Base-by-base conservation (phyloP, 805 yeast species). In the Spathaspora boniae region DNA sequence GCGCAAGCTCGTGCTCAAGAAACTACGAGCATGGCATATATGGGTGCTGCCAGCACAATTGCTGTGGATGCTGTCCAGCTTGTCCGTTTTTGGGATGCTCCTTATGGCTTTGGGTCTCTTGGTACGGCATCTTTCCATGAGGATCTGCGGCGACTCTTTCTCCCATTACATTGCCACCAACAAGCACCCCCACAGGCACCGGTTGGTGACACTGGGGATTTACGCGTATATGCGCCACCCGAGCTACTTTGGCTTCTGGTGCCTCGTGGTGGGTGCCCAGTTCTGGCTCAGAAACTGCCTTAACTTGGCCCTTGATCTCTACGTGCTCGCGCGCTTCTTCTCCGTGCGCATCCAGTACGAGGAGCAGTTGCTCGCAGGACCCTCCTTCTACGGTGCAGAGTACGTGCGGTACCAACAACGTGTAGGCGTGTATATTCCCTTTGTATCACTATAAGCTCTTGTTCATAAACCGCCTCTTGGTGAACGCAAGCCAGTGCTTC, bases 381-480 rank as follows among this genome's bases (percentile, higher is more conserved):
- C n/a, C 8, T 43, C 52, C 11, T 35, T 50, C 21, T 60, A 52
- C 40, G 65, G 65, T 3, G 47, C 43, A 4, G 47, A 46, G 34
- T 65, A 65, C 44, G 26, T 40, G 26, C 38, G 34, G 15, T 65
- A 65, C 43, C 40, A 40, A 38, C 22, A 28, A 4, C 32, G 31
- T 19, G 60, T 54, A 11, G 44, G 52, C n/a, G 41, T 53, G 11
- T 48, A 56, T 46, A 48, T 65, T 11, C 68, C 69, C 6, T 55
- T 48, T 41, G 43, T 29, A 21, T 6, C 20, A 4, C 25, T 55
- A 82, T 50, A 86, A 71, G 48, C 84, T 76, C 62, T 89, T 86
- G 67, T 93, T 93, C 98, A 93, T 93, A 59, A 93, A 93, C 58
- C 86, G 79, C 65, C 95, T 83, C 66, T 93, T 81, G 26, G 96